Evolutionary conservation across 257 asterid genomes (phyloP).

Genomic region (Solanum sitiens): DNA sequence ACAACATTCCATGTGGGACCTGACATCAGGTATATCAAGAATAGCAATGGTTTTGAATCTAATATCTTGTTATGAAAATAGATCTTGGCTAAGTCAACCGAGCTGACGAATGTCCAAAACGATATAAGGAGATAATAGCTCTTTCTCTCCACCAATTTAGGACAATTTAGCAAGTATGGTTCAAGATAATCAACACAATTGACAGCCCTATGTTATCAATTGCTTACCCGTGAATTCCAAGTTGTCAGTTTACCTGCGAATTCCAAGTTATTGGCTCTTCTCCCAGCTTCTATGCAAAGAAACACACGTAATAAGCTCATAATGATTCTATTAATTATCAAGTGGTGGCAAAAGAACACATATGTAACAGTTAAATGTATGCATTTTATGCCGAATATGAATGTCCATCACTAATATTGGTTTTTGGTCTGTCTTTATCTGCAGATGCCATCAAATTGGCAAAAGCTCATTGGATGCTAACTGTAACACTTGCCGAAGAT

Average conservation of each 20-base stretch:
- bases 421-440: constrained; percentile 5
- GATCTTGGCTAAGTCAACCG: background rate
- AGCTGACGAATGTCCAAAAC: background rate
- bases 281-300: background rate
- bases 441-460: constrained; percentile 64
- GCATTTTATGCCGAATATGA: background rate
- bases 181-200: background rate
- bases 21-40: background rate
- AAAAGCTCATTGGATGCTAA: constrained; percentile 40
- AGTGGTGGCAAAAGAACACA: background rate
- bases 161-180: background rate
- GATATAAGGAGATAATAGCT: background rate
- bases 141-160: background rate
- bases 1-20: background rate
- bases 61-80: background rate
- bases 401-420: background rate
- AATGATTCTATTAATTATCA: background rate
- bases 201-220: background rate
- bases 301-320: background rate
- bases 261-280: background rate
- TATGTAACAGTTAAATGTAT: background rate
- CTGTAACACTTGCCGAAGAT: constrained; percentile 58
- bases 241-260: no score
- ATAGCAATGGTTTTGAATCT: background rate
- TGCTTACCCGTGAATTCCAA: background rate